These are phyloP conservation scores for Umbelopsis ramanniana DNA, from an alignment of 192 early-diverging fungal genomes.

Conservation along the genomic window DNA sequence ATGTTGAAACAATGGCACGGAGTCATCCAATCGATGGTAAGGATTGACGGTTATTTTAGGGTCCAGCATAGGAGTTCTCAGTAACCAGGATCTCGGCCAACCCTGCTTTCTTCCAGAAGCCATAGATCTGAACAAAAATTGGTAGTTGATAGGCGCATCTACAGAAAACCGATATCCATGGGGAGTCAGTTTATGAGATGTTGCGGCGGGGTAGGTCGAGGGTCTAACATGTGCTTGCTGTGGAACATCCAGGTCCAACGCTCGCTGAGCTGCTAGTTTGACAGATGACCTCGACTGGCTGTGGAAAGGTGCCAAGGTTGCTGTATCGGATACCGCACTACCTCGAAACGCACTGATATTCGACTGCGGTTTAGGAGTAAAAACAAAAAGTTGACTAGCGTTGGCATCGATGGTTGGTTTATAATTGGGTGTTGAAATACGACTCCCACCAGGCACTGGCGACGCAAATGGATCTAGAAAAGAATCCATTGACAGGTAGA, in stretches of 20 bases:
- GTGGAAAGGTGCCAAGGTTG: background rate
- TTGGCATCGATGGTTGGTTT: background rate
- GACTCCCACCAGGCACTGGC: background rate
- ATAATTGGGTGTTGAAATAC: background rate
- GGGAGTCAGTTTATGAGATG: background rate
- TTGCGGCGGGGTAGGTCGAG: background rate
- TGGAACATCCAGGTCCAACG: no score
- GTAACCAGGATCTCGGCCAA: constrained; percentile 7
- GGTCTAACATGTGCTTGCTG: background rate
- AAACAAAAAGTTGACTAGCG: background rate
- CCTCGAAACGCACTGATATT: background rate
- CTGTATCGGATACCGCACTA: background rate
- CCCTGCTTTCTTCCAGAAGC: background rate
- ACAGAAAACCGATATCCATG: constrained; percentile 10
- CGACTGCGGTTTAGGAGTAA: background rate
- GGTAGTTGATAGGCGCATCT: constrained; percentile 2
- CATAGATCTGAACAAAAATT: background rate
- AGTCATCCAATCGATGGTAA: background rate
- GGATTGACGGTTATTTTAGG: constrained; percentile 1
- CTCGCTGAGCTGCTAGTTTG: background rate
- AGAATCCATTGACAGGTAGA: background rate
- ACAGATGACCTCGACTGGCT: background rate
- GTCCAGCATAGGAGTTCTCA: background rate
- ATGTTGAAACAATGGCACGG: constrained; percentile 7
- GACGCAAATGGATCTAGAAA: constrained; percentile 11